Conservation (phyloP, 23 red algal species). For the Gracilaria domingensis region DNA sequence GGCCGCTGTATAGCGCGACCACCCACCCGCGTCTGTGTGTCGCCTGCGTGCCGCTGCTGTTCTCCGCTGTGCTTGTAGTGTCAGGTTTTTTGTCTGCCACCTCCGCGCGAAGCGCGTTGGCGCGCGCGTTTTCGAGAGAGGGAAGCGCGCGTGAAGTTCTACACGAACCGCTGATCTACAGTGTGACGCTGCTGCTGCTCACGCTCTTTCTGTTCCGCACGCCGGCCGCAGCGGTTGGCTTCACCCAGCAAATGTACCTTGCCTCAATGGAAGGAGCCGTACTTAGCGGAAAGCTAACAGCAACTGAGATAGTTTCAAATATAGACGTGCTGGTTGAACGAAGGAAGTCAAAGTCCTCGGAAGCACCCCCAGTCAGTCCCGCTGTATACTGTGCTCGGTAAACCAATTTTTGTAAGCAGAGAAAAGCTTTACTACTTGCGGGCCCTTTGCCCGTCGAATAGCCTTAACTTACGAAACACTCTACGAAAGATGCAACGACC, state of each 20-base stretch:
- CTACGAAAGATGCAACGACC: slow-evolving; percentile 93
- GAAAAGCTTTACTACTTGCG: neutral
- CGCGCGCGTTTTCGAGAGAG: neutral
- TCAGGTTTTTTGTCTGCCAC: neutral
- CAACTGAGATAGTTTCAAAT: slow-evolving; percentile 69
- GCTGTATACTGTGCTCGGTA: neutral
- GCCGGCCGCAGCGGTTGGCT: slow-evolving; percentile 47
- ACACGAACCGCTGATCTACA: slow-evolving; percentile 13
- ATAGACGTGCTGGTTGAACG: neutral
- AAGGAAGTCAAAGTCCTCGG: neutral
- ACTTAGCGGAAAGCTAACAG: slow-evolving; percentile 92
- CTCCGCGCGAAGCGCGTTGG: slow-evolving; percentile 16
- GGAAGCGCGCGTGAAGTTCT: no score
- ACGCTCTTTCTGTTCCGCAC: neutral
- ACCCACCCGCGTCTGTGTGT: neutral
- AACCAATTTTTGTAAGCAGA: slow-evolving; percentile 24
- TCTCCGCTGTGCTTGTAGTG: neutral
- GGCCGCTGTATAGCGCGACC: slow-evolving; percentile 9
- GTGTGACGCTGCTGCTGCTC: neutral
- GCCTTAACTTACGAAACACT: slow-evolving; percentile 17
- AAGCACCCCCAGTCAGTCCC: slow-evolving; percentile 1
- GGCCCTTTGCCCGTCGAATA: neutral
- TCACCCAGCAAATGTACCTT: slow-evolving; percentile 95
- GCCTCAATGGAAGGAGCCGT: slow-evolving; percentile 98
- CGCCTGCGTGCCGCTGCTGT: slow-evolving; percentile 6